These are phyloP conservation scores for Allium fistulosum DNA, from an alignment of 106 monocot genomes.

Conservation along the genomic window DNA sequence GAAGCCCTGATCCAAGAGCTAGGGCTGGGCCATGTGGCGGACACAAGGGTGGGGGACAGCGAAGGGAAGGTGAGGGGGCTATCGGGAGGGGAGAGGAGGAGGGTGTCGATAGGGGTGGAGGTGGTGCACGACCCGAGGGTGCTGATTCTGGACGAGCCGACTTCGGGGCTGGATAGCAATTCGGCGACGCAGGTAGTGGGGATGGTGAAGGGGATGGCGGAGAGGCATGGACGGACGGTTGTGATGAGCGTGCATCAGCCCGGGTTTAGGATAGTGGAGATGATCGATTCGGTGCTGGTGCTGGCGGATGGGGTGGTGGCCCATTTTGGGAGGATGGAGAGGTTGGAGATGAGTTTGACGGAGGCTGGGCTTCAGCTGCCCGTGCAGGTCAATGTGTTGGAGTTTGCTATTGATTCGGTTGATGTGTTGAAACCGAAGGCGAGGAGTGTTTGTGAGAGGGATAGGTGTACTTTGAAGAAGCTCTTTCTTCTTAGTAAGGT, in stretches of 20 bases:
- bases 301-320: constrained; percentile 59
- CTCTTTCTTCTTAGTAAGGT: constrained; percentile 45
- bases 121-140: constrained; percentile 64
- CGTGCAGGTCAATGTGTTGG: constrained; percentile 49
- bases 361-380: constrained; percentile 43
- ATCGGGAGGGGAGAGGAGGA: constrained; percentile 77
- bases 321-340: constrained; percentile 61
- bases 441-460: constrained; percentile 2
- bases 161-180: constrained; percentile 79
- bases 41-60: constrained; percentile 26
- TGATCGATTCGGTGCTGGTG: constrained; percentile 54
- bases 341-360: constrained; percentile 28
- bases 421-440: not conserved
- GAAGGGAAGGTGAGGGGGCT: constrained; percentile 26
- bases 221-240: constrained; percentile 49
- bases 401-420: constrained; percentile 50
- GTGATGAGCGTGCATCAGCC: constrained; percentile 95
- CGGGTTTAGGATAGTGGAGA: constrained; percentile 60
- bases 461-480: constrained; percentile 64
- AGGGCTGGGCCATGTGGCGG: constrained; percentile 39
- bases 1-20: constrained; percentile 51
- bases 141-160: constrained; percentile 91
- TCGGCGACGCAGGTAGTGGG: constrained; percentile 70
- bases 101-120: constrained; percentile 81
- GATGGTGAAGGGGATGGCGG: constrained; percentile 71